Conservation (phyloP, 208 protist genomes). For the Leishmania major region DNA sequence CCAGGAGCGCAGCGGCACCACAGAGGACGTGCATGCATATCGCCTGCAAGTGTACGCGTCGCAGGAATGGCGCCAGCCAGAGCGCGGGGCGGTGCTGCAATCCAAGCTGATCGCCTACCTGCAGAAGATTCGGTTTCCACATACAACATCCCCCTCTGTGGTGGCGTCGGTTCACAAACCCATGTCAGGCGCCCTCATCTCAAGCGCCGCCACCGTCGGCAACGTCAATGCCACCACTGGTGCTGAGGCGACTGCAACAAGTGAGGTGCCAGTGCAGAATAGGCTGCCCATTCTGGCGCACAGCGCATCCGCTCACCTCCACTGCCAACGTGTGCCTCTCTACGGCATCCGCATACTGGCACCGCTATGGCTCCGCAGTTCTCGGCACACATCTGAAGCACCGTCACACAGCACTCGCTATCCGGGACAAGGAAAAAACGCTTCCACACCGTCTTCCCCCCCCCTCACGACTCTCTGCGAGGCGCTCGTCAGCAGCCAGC, state of each 20-base stretch:
- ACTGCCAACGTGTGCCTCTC: constrained; percentile 39
- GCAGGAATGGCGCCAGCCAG: neutral
- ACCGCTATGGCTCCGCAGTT: constrained; percentile 23
- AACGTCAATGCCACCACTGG: too few species aligned
- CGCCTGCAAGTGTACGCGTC: constrained; percentile 28
- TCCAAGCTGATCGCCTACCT: constrained; percentile 10
- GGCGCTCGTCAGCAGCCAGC: constrained; percentile 18
- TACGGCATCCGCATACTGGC: constrained; percentile 30
- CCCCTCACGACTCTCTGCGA: constrained; percentile 24
- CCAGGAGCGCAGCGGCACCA: constrained; percentile 7
- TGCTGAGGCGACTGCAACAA: neutral
- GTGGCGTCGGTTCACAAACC: neutral
- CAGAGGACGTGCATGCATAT: constrained; percentile 24
- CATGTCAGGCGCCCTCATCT: neutral
- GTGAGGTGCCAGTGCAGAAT: neutral
- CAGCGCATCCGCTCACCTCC: constrained; percentile 28
- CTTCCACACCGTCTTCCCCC: neutral
- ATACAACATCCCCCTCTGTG: neutral
- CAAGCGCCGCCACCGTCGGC: neutral
- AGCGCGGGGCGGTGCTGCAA: constrained; percentile 12
- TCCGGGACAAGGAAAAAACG: neutral
- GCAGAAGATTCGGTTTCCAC: neutral
- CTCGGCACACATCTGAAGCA: neutral
- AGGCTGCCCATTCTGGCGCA: constrained; percentile 27
- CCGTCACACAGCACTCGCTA: neutral